Conservation (phyloP, 1,284 basidiomycete genomes). For the Moesziomyces globuligerus region DNA sequence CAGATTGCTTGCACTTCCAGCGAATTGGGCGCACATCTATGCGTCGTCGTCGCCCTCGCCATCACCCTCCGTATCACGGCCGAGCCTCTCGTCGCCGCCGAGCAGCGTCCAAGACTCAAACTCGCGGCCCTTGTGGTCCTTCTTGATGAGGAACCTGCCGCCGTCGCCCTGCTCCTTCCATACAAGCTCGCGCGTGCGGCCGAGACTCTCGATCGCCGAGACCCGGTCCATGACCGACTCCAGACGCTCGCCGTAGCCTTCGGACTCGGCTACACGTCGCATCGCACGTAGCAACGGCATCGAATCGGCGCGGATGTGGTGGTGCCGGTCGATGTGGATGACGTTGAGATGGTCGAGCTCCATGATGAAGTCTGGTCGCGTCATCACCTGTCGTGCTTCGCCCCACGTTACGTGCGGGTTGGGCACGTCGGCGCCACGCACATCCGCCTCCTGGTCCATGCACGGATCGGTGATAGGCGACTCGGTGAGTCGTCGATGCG, state of each 20-base stretch:
- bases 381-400: slow-evolving; percentile 62
- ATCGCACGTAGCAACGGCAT: slow-evolving; percentile 62
- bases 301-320: slow-evolving; percentile 59
- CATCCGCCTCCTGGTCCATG: slow-evolving; percentile 47
- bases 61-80: slow-evolving; percentile 45
- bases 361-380: slow-evolving; percentile 58
- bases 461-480: slow-evolving; percentile 49
- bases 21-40: neutral
- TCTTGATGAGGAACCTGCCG: slow-evolving; percentile 57
- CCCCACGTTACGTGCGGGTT: slow-evolving; percentile 62
- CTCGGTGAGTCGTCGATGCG: slow-evolving; percentile 30
- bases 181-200: slow-evolving; percentile 53
- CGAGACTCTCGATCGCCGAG: slow-evolving; percentile 57
- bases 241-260: slow-evolving; percentile 54
- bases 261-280: slow-evolving; percentile 48
- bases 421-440: slow-evolving; percentile 53
- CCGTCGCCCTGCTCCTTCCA: slow-evolving; percentile 63
- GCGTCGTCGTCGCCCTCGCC: slow-evolving; percentile 7
- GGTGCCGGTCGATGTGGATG: slow-evolving; percentile 60
- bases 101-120: slow-evolving; percentile 58
- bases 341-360: slow-evolving; percentile 58
- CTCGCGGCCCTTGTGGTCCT: slow-evolving; percentile 55
- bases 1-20: neutral
- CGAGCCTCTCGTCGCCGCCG: slow-evolving; percentile 60
- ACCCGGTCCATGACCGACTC: slow-evolving; percentile 63